Percentiles rank a stretch among this genome's conserved stretches.
Conservation (phyloP, 805 yeast genomes). For the Ogataea nonfermentans region DNA sequence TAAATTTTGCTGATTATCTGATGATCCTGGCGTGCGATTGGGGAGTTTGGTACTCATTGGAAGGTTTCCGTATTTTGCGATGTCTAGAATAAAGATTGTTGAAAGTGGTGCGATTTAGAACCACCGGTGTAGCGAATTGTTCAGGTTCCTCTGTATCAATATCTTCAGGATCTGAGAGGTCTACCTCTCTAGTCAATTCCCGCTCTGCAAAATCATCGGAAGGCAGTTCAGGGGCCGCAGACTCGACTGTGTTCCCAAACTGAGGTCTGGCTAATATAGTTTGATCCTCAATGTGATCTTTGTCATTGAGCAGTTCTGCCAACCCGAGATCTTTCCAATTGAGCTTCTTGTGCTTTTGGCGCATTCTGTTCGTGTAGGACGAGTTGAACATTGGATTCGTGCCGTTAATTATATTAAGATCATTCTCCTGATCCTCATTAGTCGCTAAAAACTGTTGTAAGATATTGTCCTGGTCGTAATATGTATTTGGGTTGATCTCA, state of each 20-base stretch:
- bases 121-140: slow-evolving; percentile 21
- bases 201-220: background rate
- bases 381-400: slow-evolving; percentile 30
- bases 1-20: slow-evolving; percentile 10
- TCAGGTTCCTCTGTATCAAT: slow-evolving; percentile 7
- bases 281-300: slow-evolving; percentile 22
- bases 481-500: slow-evolving; percentile 25
- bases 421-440: slow-evolving; percentile 30
- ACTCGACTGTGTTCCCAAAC: slow-evolving; percentile 14
- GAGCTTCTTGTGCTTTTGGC: slow-evolving; percentile 26
- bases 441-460: slow-evolving; percentile 29
- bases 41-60: slow-evolving; percentile 18
- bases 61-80: slow-evolving; percentile 14
- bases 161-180: slow-evolving; percentile 5
- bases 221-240: slow-evolving; percentile 7
- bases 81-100: slow-evolving; percentile 15
- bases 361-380: slow-evolving; percentile 27
- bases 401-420: slow-evolving; percentile 23
- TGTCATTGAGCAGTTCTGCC: slow-evolving; percentile 20
- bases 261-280: slow-evolving; percentile 28
- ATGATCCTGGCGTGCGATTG: slow-evolving; percentile 23
- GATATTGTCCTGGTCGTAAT: slow-evolving; percentile 22
- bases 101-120: slow-evolving; percentile 19
- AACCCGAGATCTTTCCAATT: slow-evolving; percentile 35
- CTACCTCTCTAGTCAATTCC: background rate